Base-by-base conservation (phyloP, 345 rosid species). In the Boechera stricta region DNA sequence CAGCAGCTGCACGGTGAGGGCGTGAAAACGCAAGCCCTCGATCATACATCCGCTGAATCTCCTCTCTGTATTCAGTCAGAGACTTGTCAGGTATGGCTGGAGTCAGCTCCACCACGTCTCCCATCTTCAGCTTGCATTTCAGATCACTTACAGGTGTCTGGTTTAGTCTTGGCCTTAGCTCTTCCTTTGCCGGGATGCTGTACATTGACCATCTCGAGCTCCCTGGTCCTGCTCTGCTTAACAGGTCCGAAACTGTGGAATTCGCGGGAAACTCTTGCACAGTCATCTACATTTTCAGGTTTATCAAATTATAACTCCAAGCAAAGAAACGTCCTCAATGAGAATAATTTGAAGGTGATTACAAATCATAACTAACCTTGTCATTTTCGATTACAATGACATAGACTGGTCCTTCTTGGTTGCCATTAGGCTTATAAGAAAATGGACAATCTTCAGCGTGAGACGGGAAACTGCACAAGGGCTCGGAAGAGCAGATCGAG, bases 31-130 rank as follows among this genome's bases (percentile, higher is more conserved):
- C 82, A 4, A 79, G 78, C 28, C 82, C 97, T 0, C 88, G 72
- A 73, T 95, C 85, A 39, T 95, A 95, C 99, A 95, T 95, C 32
- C 98, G 91, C 55, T 92, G 97, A 57, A 92, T 88, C 85, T 92
- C 96, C 72, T 92, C 96, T 86, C 98, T 80, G 83, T 89, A 92
- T 67, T 88, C 96, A 6, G 87, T 87, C 82, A 95, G 77, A 15
- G 92, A 95, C 82, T 95, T 82, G 82, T 86, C 85, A 0, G 97
- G 91, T 64, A 95, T 85, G 12, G 93, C 87, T 16, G 97, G 99
- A 65, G 97, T 88, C 26, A 95, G 82, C 79, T 95, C 98, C 74
- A 92, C 96, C 55, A 95, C 91, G 77, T 95, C 99, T 28, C 98
- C 97, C 98, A 92, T 95, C 86, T 88, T 83, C 82, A 95, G 82